Conservation (phyloP, 257 asterid species). For the Dorcoceras hygrometricum region DNA sequence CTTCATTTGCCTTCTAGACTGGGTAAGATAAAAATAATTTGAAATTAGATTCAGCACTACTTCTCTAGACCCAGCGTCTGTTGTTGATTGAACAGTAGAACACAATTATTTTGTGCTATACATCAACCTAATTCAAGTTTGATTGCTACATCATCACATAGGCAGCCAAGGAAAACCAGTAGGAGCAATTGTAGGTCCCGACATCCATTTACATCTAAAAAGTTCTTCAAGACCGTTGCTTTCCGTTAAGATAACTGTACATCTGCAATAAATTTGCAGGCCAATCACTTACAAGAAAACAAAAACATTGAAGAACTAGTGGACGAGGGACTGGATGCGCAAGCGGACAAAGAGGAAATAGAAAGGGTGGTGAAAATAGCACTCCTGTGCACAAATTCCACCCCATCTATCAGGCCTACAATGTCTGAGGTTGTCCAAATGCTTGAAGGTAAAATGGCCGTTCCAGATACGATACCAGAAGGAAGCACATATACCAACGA, state of each 20-base stretch:
- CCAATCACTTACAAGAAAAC: slow-evolving; percentile 57
- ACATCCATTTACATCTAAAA: neutral
- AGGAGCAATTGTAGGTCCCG: neutral
- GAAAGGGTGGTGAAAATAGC: slow-evolving; percentile 57
- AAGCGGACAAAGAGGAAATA: slow-evolving; percentile 46
- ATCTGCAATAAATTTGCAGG: slow-evolving; percentile 38
- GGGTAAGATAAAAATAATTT: slow-evolving; percentile 40
- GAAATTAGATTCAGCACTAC: neutral
- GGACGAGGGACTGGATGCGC: slow-evolving; percentile 44
- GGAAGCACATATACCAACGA: slow-evolving; percentile 52
- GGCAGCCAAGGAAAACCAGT: neutral
- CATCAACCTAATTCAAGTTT: neutral
- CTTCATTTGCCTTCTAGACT: slow-evolving; percentile 76
- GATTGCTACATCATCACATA: neutral
- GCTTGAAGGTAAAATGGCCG: slow-evolving; percentile 58
- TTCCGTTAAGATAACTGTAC: neutral
- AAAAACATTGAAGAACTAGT: slow-evolving; percentile 49
- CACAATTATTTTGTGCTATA: neutral
- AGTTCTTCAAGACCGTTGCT: neutral
- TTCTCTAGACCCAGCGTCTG: too few species aligned
- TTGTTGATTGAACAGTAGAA: neutral
- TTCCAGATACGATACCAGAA: slow-evolving; percentile 49
- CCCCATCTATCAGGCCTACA: slow-evolving; percentile 70
- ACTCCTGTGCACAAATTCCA: slow-evolving; percentile 63
- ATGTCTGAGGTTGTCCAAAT: slow-evolving; percentile 80